These are phyloP conservation scores for Chaetomium globosum DNA, from an alignment of 2,329 filamentous ascomycete genomes.

Conservation along the genomic window DNA sequence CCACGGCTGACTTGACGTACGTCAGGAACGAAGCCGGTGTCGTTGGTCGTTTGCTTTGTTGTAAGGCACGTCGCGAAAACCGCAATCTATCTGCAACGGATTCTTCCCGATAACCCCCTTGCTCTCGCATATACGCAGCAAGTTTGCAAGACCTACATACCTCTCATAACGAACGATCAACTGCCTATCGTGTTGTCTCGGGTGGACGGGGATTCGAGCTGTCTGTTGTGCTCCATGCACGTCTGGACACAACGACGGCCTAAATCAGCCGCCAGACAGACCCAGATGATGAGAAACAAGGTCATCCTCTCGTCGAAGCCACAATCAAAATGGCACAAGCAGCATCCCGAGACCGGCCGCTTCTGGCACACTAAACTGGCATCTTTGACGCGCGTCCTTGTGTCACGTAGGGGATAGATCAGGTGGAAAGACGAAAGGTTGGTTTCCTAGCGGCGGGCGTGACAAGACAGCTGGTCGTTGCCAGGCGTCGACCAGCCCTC, in stretches of 20 bases:
- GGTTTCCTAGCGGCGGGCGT: background rate
- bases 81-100: background rate
- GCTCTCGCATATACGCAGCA: background rate
- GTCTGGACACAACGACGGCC: background rate
- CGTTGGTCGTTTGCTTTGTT: background rate
- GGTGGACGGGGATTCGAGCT: slow-evolving; percentile 1
- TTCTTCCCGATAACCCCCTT: background rate
- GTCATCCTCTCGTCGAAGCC: background rate
- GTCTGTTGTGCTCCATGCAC: background rate
- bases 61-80: background rate
- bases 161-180: background rate
- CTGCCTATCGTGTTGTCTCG: slow-evolving; percentile 1
- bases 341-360: slow-evolving; percentile 7
- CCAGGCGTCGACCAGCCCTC: background rate
- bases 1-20: background rate
- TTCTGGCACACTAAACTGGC: background rate
- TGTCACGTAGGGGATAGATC: background rate
- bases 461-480: background rate
- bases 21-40: background rate
- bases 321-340: background rate
- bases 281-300: background rate
- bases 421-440: background rate
- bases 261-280: background rate
- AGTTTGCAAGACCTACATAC: background rate
- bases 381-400: slow-evolving; percentile 12